Conservation (phyloP, 192 early-diverging fungal species). For the Entophlyctis luteolus region DNA sequence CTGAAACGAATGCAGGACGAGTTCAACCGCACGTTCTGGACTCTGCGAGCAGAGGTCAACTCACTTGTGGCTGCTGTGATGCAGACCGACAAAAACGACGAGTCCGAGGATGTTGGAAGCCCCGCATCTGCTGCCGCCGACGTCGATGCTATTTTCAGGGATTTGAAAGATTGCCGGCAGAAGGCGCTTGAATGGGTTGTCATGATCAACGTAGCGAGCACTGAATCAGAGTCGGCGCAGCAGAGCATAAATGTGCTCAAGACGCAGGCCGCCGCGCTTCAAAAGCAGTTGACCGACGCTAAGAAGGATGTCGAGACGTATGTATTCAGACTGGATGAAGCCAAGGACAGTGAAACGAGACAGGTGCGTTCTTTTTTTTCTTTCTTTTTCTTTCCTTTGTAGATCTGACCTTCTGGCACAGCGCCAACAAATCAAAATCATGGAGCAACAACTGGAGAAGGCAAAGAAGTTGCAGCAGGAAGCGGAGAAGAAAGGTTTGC, state of each 20-base stretch:
- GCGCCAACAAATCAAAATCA: conserved; percentile 26
- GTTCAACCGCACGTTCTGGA: conserved; percentile 14
- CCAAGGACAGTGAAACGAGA: conserved; percentile 2
- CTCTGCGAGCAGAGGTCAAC: conserved; percentile 11
- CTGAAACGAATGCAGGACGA: conserved; percentile 20
- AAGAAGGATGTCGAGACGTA: conserved; percentile 7
- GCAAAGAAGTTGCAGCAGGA: conserved; percentile 13
- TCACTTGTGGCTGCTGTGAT: not conserved
- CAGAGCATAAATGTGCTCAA: conserved; percentile 12
- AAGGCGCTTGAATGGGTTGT: conserved; percentile 21
- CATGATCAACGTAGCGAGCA: conserved; percentile 1
- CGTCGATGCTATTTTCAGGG: conserved; percentile 9
- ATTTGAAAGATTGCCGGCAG: conserved; percentile 16
- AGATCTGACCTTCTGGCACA: not conserved
- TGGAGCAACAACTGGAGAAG: conserved; percentile 20
- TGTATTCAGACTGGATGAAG: not conserved
- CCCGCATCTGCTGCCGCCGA: not conserved
- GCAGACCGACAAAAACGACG: conserved; percentile 5
- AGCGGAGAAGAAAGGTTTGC: conserved; percentile 20
- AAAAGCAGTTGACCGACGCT: conserved; percentile 11
- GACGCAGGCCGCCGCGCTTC: conserved; percentile 2
- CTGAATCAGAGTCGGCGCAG: not conserved
- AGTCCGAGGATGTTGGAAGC: conserved; percentile 1
- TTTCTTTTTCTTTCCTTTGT: not conserved
- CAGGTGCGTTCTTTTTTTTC: not conserved